Evolutionary conservation across 352 stramenopile genomes (phyloP).

Genomic region (Phytopythium cucurbitacearum): DNA sequence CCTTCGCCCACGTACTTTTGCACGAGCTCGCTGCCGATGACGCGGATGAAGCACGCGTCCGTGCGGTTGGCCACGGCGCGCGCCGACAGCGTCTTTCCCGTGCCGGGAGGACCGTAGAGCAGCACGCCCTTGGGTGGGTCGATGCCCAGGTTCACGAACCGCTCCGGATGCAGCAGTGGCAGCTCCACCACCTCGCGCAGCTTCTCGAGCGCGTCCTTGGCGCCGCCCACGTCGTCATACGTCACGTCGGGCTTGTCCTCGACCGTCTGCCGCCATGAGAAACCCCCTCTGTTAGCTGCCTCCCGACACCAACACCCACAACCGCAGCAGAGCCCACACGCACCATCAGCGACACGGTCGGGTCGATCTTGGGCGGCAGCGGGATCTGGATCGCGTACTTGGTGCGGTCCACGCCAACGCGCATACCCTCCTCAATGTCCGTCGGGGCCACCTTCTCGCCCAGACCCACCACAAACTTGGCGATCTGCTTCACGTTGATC

Average conservation of each 20-base stretch:
- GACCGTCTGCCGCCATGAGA: conserved; percentile 91
- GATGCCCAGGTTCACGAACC: conserved; percentile 99
- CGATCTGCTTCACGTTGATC: conserved; percentile 99
- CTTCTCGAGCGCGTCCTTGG: conserved; percentile 98
- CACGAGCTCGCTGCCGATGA: conserved; percentile 98
- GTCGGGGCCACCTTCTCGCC: conserved; percentile 98
- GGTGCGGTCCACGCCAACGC: conserved; percentile 96
- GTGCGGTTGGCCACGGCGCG: conserved; percentile 98
- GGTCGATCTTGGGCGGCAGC: conserved; percentile 98
- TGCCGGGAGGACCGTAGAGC: conserved; percentile 96
- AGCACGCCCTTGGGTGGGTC: conserved; percentile 99
- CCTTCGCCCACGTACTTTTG: conserved; percentile 99
- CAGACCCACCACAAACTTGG: conserved; percentile 99
- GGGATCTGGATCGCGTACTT: conserved; percentile 98
- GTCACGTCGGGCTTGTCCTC: conserved; percentile 99
- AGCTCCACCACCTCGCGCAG: conserved; percentile 98
- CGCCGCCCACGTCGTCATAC: conserved; percentile 99
- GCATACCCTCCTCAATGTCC: conserved; percentile 99
- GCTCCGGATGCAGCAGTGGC: conserved; percentile 97
- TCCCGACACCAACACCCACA: conserved; percentile 3
- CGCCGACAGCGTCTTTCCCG: conserved; percentile 96
- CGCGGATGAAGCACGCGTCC: conserved; percentile 99
- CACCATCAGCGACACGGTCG: conserved; percentile 90
- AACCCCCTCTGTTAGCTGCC: background rate
- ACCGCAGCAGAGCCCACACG: no score